Evolutionary conservation across 352 stramenopile genomes (phyloP), one percentile per base, ranked within the genome.

Genomic region (Phytopythium mirpurense): DNA sequence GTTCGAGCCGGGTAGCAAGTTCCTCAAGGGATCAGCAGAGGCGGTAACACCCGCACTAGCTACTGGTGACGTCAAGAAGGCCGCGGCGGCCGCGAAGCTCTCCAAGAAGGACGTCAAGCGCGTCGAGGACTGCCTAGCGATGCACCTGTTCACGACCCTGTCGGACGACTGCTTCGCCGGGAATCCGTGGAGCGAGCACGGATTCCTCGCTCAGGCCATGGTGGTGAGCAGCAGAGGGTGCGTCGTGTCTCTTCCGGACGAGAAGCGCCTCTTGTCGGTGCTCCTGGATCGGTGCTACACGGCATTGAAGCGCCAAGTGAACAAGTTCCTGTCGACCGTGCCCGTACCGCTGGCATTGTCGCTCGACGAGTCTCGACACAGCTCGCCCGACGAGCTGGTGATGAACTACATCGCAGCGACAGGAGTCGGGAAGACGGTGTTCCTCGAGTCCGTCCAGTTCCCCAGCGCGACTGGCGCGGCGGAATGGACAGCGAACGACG

Each of bases 71-170:
- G 44, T n/a, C 18, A 29, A n/a, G 3, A 54, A 54, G 23, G n/a
- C 23, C 2, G 15, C 19, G 21, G 11, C 19, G n/a, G 3, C 16
- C 2, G 52, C 11, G 9, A 59, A 53, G 45, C 21, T 52, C 16
- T 46, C 26, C 21, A 52, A 47, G 31, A 53, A 57, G 41, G 54
- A 72, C 45, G 12, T 44, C 23, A 48, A 49, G 18, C 46, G 54
- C 31, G 1, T 75, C 21, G 51, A 68, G 15, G 57, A 72, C 57
- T 57, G 54, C 34, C 51, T 72, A 26, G 60, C 63, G 32, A 72
- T 76, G 67, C 63, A 72, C 36, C 48, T 76, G 37, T 63, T 76
- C 43, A 64, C 56, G 43, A 68, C 57, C 2, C 37, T 70, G 38
- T 6, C 42, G 27, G 24, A 65, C 55, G 51, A 57, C 15, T 29